Conservation (phyloP, 2,329 filamentous ascomycete species). For the Cladophialophora immunda region DNA sequence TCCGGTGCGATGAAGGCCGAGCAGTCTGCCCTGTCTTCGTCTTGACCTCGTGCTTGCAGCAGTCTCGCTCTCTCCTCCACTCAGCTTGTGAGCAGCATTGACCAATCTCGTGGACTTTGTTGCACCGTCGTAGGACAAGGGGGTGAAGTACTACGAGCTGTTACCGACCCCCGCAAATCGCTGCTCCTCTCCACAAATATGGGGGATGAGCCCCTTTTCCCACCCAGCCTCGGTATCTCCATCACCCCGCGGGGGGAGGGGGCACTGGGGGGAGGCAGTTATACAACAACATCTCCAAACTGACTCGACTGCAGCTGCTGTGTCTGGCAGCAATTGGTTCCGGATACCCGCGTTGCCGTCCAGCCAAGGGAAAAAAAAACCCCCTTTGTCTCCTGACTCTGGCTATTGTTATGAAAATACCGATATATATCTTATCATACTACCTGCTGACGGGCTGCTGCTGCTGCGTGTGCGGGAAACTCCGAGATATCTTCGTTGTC, state of each 20-base stretch:
- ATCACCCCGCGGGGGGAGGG: slow-evolving; percentile 13
- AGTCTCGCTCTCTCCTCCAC: background rate
- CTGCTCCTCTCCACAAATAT: slow-evolving; percentile 9
- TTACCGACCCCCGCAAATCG: background rate
- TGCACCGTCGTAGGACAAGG: background rate
- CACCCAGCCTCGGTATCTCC: slow-evolving; percentile 21
- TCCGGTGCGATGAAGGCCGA: slow-evolving; percentile 1
- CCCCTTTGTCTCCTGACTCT: background rate
- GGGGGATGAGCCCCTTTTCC: slow-evolving; percentile 20
- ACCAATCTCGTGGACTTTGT: background rate
- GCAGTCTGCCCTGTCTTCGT: background rate
- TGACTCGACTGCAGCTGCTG: background rate
- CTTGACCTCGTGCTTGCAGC: background rate
- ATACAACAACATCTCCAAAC: background rate
- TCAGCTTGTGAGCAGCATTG: background rate
- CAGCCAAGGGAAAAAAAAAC: no score
- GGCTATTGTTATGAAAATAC: background rate
- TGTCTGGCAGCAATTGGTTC: background rate
- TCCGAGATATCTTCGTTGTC: slow-evolving; percentile 8
- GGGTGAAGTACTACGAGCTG: background rate
- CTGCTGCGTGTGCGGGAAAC: slow-evolving; percentile 8
- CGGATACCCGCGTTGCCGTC: background rate
- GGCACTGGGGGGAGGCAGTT: background rate
- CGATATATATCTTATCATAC: background rate
- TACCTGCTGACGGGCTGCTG: slow-evolving; percentile 1